Evolutionary conservation across 257 asterid genomes (phyloP), one percentile per base, ranked within the genome.

Genomic region (Nicotiana sylvestris): DNA sequence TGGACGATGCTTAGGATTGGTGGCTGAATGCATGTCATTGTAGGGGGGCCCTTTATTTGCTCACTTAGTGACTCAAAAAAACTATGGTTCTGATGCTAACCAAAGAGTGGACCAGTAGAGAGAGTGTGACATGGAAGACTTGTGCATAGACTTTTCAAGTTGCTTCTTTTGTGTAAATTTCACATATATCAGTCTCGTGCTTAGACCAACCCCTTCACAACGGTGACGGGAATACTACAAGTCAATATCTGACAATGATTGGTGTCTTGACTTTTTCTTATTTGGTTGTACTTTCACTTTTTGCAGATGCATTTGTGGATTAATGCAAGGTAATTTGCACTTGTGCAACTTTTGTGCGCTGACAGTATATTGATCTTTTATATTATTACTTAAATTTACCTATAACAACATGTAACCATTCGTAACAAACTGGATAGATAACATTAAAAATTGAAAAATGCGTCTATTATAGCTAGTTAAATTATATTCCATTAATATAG

Each of bases 91-190:
- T 81, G 81, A 78, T 84, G 89, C 83, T 67, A 58, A 43, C 68
- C 70, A 74, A 84, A 7, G 55, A 46, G 82, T 66, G 76, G 80
- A 76, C 17, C 49, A 43, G 49, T 39, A 25, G 17, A 56, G 37
- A 65, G 81, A 76, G 79, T 86, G 90, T 92, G 90, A 62, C 58
- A 84, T 27, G 74, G 92, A 86, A 67, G 95, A 91, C 97, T 89
- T 89, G 79, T 83, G 92, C 86, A 87, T 49, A 83, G 94, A 92
- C 97, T 90, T 85, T 87, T 57, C 57, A 17, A 66, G 66, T 57
- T 29, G 68, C 51, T 30, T 64, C 11, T 0, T 83, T 10, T 61
- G 62, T 18, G 17, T 49, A 51, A 74, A 15, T 9, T 76, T 49
- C 46, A 76, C 46, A 76, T 76, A 15, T 76, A 49, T 74, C 62